phyloP scores from a whole-genome alignment of 2,329 filamentous ascomycete species.

The Aureobasidium pullulans region DNA sequence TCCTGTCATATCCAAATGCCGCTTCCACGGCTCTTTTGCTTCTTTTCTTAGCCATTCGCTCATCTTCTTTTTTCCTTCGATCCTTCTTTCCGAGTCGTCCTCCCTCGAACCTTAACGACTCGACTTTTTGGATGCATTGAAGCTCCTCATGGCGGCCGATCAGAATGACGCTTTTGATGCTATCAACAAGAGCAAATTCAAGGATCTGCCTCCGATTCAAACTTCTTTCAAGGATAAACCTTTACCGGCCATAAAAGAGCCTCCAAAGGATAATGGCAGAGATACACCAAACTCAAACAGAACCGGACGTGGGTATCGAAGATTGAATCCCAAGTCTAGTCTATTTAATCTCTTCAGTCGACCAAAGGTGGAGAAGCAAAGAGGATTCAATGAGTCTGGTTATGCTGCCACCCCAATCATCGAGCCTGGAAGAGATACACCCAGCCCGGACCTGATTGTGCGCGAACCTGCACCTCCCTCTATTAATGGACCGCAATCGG shows the following conservation, averaged over 20 bases:
- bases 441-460: neutral
- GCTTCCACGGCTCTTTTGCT: neutral
- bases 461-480: neutral
- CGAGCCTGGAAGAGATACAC: neutral
- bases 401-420: conserved; percentile 18
- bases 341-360: conserved; percentile 44
- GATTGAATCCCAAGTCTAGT: conserved; percentile 18
- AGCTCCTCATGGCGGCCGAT: conserved; percentile 1
- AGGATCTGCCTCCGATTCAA: conserved; percentile 8
- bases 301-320: neutral
- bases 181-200: neutral
- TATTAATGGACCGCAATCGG: neutral
- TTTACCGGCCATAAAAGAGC: conserved; percentile 10
- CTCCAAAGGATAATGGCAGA: neutral
- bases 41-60: conserved; percentile 1
- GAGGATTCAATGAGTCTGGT: conserved; percentile 39
- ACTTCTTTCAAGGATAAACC: conserved; percentile 14
- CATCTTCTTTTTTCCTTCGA: conserved; percentile 1
- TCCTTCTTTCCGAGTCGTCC: neutral
- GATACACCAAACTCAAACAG: neutral
- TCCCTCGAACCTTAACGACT: neutral
- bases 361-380: conserved; percentile 41
- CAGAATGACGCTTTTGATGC: neutral
- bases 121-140: neutral
- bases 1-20: conserved; percentile 2